Evolutionary conservation across 176 grass and related monocot genomes (phyloP).

Genomic region (Oryza rufipogon): DNA sequence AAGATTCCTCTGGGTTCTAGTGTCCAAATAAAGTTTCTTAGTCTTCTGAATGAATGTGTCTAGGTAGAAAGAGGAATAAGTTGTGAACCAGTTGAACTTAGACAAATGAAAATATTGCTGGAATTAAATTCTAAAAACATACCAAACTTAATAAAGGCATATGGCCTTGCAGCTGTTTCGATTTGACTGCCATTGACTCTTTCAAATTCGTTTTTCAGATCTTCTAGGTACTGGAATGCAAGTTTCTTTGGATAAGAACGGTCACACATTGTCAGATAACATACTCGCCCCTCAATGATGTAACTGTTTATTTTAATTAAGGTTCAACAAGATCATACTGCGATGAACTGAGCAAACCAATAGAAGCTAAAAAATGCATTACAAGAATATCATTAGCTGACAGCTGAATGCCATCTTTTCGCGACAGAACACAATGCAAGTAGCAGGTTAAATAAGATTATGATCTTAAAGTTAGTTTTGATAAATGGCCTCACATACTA

Average conservation of each 20-base stretch:
- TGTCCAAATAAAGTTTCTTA: slow-evolving; percentile 95
- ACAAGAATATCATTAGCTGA: neutral
- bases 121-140: slow-evolving; percentile 34
- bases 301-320: slow-evolving; percentile 65
- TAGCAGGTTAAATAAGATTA: neutral
- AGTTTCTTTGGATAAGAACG: slow-evolving; percentile 99
- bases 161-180: slow-evolving; percentile 95
- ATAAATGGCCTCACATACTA: neutral
- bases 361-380: neutral
- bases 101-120: slow-evolving; percentile 17
- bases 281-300: slow-evolving; percentile 92
- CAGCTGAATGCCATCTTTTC: neutral
- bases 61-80: slow-evolving; percentile 40
- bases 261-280: slow-evolving; percentile 98
- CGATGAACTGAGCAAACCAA: slow-evolving; percentile 11
- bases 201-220: slow-evolving; percentile 98
- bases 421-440: neutral
- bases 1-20: slow-evolving; percentile 91
- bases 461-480: neutral
- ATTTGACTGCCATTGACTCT: slow-evolving; percentile 89
- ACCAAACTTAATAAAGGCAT: slow-evolving; percentile 99
- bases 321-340: slow-evolving; percentile 24
- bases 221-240: slow-evolving; percentile 94
- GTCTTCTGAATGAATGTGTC: slow-evolving; percentile 99
- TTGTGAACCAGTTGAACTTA: slow-evolving; percentile 25